A percentile compares a stretch with the other conserved stretches of the same genome.
phyloP scores from a whole-genome alignment of 148 eudicot genomes.

The Nepenthes mirabilis region DNA sequence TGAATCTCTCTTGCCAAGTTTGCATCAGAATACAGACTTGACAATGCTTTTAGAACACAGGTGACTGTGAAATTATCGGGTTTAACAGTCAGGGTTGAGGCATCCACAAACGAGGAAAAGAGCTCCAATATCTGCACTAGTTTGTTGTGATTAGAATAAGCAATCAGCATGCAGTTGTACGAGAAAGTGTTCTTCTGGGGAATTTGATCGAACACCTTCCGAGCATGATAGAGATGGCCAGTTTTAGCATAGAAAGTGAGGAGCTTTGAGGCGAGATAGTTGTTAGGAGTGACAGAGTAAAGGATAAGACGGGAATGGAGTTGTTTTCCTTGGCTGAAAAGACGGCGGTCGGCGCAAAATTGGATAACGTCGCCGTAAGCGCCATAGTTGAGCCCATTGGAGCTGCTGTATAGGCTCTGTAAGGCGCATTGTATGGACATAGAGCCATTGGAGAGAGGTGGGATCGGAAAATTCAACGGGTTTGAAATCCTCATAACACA shows the following conservation, averaged over 20 bases:
- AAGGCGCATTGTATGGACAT: too few relatives aligned
- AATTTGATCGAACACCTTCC: slow-evolving; percentile 53
- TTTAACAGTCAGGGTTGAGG: slow-evolving; percentile 2
- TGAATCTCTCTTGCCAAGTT: slow-evolving; percentile 29
- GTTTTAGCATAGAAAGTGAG: slow-evolving; percentile 34
- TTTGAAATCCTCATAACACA: too few relatives aligned
- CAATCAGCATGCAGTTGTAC: slow-evolving; percentile 44
- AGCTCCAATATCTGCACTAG: slow-evolving; percentile 21
- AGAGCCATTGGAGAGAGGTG: too few relatives aligned
- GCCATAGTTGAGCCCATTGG: slow-evolving; percentile 22
- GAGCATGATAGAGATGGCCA: slow-evolving; percentile 21
- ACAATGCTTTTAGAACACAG: slow-evolving; percentile 40
- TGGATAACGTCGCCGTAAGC: slow-evolving; percentile 43
- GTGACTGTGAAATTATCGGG: slow-evolving; percentile 43
- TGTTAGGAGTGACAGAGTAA: slow-evolving; percentile 20
- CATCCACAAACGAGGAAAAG: slow-evolving; percentile 16
- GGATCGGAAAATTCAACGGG: too few relatives aligned
- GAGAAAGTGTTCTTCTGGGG: slow-evolving; percentile 37
- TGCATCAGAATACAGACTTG: slow-evolving; percentile 21
- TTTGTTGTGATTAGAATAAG: slow-evolving; percentile 18
- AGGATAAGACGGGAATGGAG: slow-evolving; percentile 44
- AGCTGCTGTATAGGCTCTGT: slow-evolving; percentile 1
- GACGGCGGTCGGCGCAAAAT: slow-evolving; percentile 36
- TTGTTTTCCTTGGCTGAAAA: slow-evolving; percentile 33
- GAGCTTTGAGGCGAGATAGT: slow-evolving; percentile 56